phyloP scores from a whole-genome alignment of 2,329 filamentous ascomycete genomes.

The Neoascochyta sp. region DNA sequence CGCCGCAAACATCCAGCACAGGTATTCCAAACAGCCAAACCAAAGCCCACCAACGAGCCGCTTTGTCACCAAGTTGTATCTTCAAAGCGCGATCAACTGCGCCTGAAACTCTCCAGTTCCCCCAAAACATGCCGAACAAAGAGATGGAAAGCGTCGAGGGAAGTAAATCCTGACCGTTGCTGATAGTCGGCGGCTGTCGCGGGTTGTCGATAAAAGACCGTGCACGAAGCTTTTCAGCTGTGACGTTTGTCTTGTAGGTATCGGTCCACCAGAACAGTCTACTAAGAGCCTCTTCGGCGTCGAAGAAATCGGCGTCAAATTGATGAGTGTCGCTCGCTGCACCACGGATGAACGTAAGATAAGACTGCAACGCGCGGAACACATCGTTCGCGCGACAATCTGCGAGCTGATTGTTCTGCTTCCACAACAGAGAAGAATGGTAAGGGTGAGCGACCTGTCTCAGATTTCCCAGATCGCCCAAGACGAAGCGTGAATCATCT shows the following conservation, averaged over 20 bases:
- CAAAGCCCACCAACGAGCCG: conserved; percentile 5
- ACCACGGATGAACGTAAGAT: conserved; percentile 19
- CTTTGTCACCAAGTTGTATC: conserved; percentile 3
- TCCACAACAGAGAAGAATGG: conserved; percentile 22
- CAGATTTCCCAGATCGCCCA: conserved; percentile 38
- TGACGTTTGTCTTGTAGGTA: conserved; percentile 7
- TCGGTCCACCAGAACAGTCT: conserved; percentile 26
- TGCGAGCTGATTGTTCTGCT: conserved; percentile 16
- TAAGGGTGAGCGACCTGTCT: conserved; percentile 30
- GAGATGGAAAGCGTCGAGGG: neutral
- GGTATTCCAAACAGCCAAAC: conserved; percentile 8
- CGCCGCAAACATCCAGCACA: neutral
- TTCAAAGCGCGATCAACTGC: conserved; percentile 1
- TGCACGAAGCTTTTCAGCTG: conserved; percentile 7
- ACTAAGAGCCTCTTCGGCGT: conserved; percentile 15
- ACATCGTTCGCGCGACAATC: conserved; percentile 32
- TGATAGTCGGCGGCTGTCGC: neutral
- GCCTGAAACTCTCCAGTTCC: neutral
- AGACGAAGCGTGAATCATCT: conserved; percentile 21
- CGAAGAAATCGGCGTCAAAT: conserved; percentile 25
- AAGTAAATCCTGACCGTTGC: neutral
- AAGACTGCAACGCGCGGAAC: conserved; percentile 28
- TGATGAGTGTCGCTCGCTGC: conserved; percentile 6
- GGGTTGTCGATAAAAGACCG: conserved; percentile 10
- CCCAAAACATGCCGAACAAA: conserved; percentile 1